Evolutionary conservation across 2,329 filamentous ascomycete species (phyloP), one percentile per base, ranked within the genome.

Genomic region (Fusarium mundagurra): DNA sequence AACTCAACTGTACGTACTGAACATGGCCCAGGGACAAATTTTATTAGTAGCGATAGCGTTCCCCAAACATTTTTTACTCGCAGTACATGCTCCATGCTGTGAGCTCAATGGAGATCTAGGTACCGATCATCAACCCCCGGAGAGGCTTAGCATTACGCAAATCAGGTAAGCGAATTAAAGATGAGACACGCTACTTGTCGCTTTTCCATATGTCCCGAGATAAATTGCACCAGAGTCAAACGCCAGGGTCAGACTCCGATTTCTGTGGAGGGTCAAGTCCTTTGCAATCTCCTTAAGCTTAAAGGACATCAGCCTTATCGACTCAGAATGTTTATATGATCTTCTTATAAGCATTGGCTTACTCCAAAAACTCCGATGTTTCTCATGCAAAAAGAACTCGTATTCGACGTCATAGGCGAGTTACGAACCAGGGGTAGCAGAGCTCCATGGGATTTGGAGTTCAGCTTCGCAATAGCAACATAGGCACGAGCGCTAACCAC

Each of bases 171-270:
- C 59, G 59, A 44, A 62, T 73, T 68, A 57, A 73, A 55, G 62
- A 48, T 64, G 63, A 71, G 67, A 73, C 62, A 67, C 71, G 62
- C 71, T 64, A 73, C 71, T 74, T 74, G 67, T 61, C 59, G 59
- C 59, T 71, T 71, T 51, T 53, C 61, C 44, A 61, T 61, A 57
- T 65, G 36, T 54, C 38, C 18, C 33, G 36, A 57, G 51, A 66
- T 47, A 33, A 38, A 44, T 55, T 60, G 57, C 34, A 53, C 54
- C 54, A 69, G 34, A 65, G 33, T 33, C 53, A 45, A 60, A 70
- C 34, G 18, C n/a, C 43, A 63, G 58, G 66, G 29, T 62, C 61
- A 38, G 57, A 54, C 41, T 61, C 36, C 29, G 59, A 64, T 61
- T 53, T 8, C 61, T 33, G 58, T 51, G 43, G 57, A 72, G 48